phyloP scores from a whole-genome alignment of 2,329 filamentous ascomycete species.

The Fusarium tuaranense region DNA sequence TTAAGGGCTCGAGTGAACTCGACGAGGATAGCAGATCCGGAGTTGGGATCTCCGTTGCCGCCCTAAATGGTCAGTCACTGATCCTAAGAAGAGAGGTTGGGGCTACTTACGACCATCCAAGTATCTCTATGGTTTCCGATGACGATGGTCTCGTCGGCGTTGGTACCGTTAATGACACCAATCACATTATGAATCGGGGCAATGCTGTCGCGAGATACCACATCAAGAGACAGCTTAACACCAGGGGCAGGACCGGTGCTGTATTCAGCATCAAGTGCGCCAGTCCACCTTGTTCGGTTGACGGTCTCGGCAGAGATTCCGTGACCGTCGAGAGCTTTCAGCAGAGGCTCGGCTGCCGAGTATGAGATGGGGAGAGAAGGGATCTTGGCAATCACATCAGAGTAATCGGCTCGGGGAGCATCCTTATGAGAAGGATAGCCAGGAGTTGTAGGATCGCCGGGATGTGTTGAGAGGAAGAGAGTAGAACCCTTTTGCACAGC shows the following conservation, averaged over 20 bases:
- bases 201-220: slow-evolving; percentile 76
- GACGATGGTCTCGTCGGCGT: slow-evolving; percentile 80
- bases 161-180: slow-evolving; percentile 81
- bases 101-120: slow-evolving; percentile 42
- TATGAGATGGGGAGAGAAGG: slow-evolving; percentile 88
- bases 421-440: slow-evolving; percentile 84
- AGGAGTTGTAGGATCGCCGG: slow-evolving; percentile 81
- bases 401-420: slow-evolving; percentile 71
- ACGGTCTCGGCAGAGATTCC: slow-evolving; percentile 77
- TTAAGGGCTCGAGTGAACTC: slow-evolving; percentile 81
- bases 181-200: slow-evolving; percentile 84
- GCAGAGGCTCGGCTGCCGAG: slow-evolving; percentile 77
- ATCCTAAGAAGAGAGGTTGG: too few species aligned
- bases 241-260: slow-evolving; percentile 61
- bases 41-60: slow-evolving; percentile 88
- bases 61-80: slow-evolving; percentile 53
- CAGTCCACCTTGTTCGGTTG: slow-evolving; percentile 69
- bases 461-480: slow-evolving; percentile 73
- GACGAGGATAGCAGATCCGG: slow-evolving; percentile 80
- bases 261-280: slow-evolving; percentile 59
- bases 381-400: slow-evolving; percentile 76
- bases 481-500: slow-evolving; percentile 83
- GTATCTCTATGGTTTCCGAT: slow-evolving; percentile 80
- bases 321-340: slow-evolving; percentile 82
- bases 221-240: slow-evolving; percentile 72